Evolutionary conservation across 2,329 filamentous ascomycete genomes (phyloP).

Genomic region (Torrubiella hemipterigena): DNA sequence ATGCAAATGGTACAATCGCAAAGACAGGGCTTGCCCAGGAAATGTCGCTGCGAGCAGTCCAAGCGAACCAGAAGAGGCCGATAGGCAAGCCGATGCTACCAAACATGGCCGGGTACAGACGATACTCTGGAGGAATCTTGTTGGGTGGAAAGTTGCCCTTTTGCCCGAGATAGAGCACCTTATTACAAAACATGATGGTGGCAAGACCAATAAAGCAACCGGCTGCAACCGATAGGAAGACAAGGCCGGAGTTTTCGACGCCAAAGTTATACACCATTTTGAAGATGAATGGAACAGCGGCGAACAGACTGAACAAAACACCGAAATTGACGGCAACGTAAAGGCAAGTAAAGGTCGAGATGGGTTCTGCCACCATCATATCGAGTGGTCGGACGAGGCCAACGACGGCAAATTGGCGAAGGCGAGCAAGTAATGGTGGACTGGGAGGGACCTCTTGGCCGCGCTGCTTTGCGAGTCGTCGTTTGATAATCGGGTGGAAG

Average conservation of each 20-base stretch:
- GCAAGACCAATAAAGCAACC: conserved; percentile 31
- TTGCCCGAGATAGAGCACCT: conserved; percentile 27
- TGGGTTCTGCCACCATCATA: conserved; percentile 51
- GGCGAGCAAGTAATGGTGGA: conserved; percentile 12
- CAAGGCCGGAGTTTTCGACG: conserved; percentile 26
- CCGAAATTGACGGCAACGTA: conserved; percentile 40
- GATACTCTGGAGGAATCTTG: conserved; percentile 38
- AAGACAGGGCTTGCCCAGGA: conserved; percentile 38
- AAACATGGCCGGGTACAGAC: conserved; percentile 47
- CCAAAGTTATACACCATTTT: conserved; percentile 29
- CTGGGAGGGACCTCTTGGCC: conserved; percentile 14
- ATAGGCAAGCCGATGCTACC: conserved; percentile 40
- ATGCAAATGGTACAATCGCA: conserved; percentile 43
- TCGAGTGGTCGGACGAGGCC: conserved; percentile 37
- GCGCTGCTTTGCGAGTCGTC: conserved; percentile 22
- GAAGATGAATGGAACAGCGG: conserved; percentile 37
- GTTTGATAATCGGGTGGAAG: conserved; percentile 38
- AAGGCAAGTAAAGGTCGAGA: conserved; percentile 42
- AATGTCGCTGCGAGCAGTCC: conserved; percentile 33
- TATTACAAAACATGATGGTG: conserved; percentile 28
- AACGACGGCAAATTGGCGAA: conserved; percentile 24
- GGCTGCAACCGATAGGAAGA: conserved; percentile 32
- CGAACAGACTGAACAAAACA: conserved; percentile 41
- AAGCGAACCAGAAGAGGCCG: conserved; percentile 49
- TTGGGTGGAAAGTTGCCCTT: conserved; percentile 17